These are phyloP conservation scores for Phtheirospermum japonicum DNA, from an alignment of 257 asterid genomes.

Conservation along the genomic window DNA sequence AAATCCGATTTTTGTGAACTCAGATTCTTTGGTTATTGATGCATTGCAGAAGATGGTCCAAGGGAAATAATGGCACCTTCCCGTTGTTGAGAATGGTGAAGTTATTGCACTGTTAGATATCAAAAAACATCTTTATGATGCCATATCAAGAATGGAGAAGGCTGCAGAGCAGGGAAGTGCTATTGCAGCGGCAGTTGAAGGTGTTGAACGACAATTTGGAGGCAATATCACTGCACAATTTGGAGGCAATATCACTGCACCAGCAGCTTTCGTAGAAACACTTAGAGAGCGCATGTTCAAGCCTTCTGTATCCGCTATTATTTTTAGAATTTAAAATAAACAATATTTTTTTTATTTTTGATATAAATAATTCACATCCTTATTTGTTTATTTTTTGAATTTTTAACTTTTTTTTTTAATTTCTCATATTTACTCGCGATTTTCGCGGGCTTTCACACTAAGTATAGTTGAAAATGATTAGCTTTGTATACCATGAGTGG, in stretches of 20 bases:
- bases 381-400: no score
- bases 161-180: constrained; percentile 99
- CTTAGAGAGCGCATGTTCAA: constrained; percentile 92
- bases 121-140: constrained; percentile 88
- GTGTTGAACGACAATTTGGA: constrained; percentile 91
- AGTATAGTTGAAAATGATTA: no score
- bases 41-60: constrained; percentile 99
- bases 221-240: constrained; percentile 43
- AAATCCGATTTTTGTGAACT: constrained; percentile 84
- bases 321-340: no score
- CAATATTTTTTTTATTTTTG: no score
- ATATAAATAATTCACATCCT: no score
- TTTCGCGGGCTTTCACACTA: no score
- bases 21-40: no score
- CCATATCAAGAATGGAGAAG: no score
- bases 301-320: constrained; percentile 79
- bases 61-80: constrained; percentile 96
- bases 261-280: constrained; percentile 77
- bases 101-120: constrained; percentile 90
- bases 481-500: no score
- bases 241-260: constrained; percentile 47
- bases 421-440: no score
- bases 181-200: constrained; percentile 97
- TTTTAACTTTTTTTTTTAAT: no score
- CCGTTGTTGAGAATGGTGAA: constrained; percentile 99